Evolutionary conservation across 2,329 filamentous ascomycete species (phyloP).

Genomic region (Pseudopyrenochaeta lycopersici): DNA sequence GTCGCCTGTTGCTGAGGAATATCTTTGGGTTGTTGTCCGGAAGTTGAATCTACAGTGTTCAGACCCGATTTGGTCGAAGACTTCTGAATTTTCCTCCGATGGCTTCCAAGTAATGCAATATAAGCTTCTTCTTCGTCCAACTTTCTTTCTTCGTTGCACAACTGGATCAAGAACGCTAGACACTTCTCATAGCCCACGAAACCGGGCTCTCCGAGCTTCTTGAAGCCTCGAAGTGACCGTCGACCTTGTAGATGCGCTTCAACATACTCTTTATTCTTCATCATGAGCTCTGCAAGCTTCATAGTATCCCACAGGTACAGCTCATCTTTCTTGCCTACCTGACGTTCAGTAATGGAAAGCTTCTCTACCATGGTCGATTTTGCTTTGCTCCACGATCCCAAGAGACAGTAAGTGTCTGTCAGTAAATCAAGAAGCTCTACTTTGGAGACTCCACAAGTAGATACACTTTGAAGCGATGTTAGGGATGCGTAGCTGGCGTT

Average conservation of each 20-base stretch:
- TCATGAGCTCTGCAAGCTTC: slow-evolving; percentile 21
- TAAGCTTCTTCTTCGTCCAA: slow-evolving; percentile 33
- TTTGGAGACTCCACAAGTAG: slow-evolving; percentile 16
- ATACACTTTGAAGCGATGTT: slow-evolving; percentile 10
- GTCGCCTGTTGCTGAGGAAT: neutral
- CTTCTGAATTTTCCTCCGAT: neutral
- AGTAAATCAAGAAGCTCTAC: slow-evolving; percentile 19
- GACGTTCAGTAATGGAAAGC: slow-evolving; percentile 24
- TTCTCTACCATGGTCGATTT: slow-evolving; percentile 27
- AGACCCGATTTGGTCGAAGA: neutral
- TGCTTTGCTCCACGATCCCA: slow-evolving; percentile 21
- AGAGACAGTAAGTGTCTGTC: slow-evolving; percentile 16
- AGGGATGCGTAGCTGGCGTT: slow-evolving; percentile 15
- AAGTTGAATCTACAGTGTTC: neutral
- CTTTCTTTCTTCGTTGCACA: slow-evolving; percentile 23
- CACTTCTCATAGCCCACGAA: slow-evolving; percentile 20
- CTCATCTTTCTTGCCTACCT: slow-evolving; percentile 24
- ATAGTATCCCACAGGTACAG: slow-evolving; percentile 23
- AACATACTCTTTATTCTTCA: slow-evolving; percentile 24
- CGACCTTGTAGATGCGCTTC: slow-evolving; percentile 31
- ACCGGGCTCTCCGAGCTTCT: slow-evolving; percentile 20
- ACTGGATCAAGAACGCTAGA: slow-evolving; percentile 18
- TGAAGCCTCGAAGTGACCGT: slow-evolving; percentile 25
- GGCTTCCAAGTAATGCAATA: slow-evolving; percentile 17
- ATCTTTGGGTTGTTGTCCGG: neutral